A percentile compares a stretch with the other conserved stretches of the same genome.
phyloP scores from a whole-genome alignment of 2,329 filamentous ascomycete genomes.

The Lasiodiplodia gonubiensis region DNA sequence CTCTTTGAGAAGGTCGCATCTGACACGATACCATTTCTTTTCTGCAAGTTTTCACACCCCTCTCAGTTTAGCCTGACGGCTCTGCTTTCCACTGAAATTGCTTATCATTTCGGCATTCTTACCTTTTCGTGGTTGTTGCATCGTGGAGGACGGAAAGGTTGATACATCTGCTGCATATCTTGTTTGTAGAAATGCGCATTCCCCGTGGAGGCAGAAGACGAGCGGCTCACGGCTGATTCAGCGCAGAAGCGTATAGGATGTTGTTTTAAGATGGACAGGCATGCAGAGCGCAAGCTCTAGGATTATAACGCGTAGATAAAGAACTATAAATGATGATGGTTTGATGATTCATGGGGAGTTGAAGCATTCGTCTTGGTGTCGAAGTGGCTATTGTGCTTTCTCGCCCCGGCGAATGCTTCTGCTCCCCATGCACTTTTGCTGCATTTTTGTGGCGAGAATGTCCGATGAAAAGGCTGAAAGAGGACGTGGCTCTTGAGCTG shows the following conservation, averaged over 20 bases:
- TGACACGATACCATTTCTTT: background rate
- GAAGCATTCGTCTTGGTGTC: background rate
- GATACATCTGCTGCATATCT: background rate
- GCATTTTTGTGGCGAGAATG: background rate
- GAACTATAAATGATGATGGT: background rate
- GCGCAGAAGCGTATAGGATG: background rate
- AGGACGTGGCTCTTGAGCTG: background rate
- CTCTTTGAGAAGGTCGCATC: conserved; percentile 2
- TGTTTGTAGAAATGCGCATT: background rate
- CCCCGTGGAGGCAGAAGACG: background rate
- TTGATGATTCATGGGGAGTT: background rate
- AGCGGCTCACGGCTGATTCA: background rate
- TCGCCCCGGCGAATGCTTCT: background rate
- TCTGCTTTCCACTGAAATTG: background rate
- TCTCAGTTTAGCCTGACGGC: background rate
- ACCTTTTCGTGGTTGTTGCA: background rate
- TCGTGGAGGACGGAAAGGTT: background rate
- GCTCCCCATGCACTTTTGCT: background rate
- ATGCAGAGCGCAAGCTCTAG: background rate
- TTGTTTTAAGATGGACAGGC: background rate
- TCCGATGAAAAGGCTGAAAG: background rate
- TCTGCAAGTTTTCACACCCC: background rate
- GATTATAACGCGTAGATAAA: background rate
- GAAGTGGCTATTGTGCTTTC: background rate
- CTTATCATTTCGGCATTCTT: background rate